These are phyloP conservation scores for Acacia crassicarpa DNA, from an alignment of 306 rosid species.

Conservation along the genomic window DNA sequence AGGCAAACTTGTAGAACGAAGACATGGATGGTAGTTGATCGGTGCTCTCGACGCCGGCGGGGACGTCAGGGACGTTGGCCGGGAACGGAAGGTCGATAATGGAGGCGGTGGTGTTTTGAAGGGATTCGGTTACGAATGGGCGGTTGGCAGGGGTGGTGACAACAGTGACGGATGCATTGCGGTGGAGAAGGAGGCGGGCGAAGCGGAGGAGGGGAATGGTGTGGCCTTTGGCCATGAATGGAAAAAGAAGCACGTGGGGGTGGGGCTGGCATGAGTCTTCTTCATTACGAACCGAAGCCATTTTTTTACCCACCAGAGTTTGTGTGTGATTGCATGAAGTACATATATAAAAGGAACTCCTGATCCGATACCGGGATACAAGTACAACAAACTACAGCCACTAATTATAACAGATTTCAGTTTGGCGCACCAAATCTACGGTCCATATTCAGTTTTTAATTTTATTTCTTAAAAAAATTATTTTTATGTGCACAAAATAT, in stretches of 20 bases:
- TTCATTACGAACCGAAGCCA: not conserved
- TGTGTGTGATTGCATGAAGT: too few species aligned
- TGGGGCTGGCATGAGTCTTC: not conserved
- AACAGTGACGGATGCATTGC: constrained; percentile 33
- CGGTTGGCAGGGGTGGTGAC: constrained; percentile 46
- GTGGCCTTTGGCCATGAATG: constrained; percentile 69
- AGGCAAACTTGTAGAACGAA: constrained; percentile 30
- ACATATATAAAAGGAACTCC: too few species aligned
- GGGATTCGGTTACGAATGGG: constrained; percentile 36
- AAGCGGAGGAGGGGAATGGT: constrained; percentile 56
- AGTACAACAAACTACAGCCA: too few species aligned
- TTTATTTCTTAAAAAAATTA: too few species aligned
- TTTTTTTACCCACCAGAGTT: too few species aligned
- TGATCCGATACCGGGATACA: too few species aligned
- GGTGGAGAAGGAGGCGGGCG: constrained; percentile 44
- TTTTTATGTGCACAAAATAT: too few species aligned
- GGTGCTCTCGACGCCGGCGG: constrained; percentile 35
- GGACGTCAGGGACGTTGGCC: constrained; percentile 28
- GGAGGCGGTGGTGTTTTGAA: constrained; percentile 33
- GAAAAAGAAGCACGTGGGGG: constrained; percentile 41
- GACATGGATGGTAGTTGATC: constrained; percentile 40
- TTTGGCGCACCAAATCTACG: too few species aligned
- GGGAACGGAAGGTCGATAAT: constrained; percentile 39
- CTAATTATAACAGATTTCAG: too few species aligned
- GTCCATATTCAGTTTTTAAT: too few species aligned